Conservation (phyloP, 163 green algal genomes). For the Botryococcus braunii region DNA sequence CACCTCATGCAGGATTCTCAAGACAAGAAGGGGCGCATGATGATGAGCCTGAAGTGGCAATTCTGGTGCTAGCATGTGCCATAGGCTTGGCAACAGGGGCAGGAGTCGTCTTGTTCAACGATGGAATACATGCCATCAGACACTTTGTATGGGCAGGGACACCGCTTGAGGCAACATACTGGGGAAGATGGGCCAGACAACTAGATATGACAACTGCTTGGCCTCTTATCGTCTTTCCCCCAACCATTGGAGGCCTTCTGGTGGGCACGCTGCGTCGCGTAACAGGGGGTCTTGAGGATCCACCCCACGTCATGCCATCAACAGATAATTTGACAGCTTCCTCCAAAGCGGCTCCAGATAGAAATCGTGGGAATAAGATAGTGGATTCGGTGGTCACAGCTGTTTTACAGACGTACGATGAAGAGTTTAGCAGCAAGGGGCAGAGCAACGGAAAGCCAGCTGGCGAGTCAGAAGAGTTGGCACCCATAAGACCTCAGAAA, state of each 20-base stretch:
- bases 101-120: slow-evolving; percentile 45
- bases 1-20: too few relatives aligned
- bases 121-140: slow-evolving; percentile 30
- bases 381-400: too few relatives aligned
- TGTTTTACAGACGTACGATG: too few relatives aligned
- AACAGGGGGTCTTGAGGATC: slow-evolving; percentile 5
- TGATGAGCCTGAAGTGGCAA: slow-evolving; percentile 35
- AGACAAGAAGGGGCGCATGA: background rate
- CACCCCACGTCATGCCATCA: too few relatives aligned
- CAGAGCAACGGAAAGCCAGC: too few relatives aligned
- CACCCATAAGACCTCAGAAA: too few relatives aligned
- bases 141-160: slow-evolving; percentile 17
- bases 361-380: too few relatives aligned
- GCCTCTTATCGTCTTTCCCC: slow-evolving; percentile 28
- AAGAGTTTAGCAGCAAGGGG: too few relatives aligned
- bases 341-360: too few relatives aligned
- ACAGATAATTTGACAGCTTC: too few relatives aligned
- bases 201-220: slow-evolving; percentile 13
- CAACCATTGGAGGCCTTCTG: slow-evolving; percentile 23
- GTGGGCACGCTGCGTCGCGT: slow-evolving; percentile 11
- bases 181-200: slow-evolving; percentile 20
- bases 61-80: slow-evolving; percentile 37
- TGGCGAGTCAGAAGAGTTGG: too few relatives aligned
- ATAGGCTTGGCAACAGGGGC: slow-evolving; percentile 38
- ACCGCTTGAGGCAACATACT: slow-evolving; percentile 16